phyloP scores from a whole-genome alignment of 768 basidiomycete species.

The Psilocybe tampanensis region DNA sequence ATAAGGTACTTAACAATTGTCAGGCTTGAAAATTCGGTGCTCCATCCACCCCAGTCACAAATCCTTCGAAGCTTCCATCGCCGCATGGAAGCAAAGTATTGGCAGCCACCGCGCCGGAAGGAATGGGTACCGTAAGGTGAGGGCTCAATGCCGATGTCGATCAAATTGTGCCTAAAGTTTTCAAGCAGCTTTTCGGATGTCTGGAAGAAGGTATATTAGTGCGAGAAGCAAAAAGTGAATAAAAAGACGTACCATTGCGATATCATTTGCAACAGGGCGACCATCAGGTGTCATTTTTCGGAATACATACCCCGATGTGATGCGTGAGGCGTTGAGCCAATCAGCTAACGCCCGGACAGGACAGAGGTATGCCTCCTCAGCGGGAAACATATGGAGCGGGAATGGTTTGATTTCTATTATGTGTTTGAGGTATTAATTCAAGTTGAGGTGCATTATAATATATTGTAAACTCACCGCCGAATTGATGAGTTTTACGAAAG shows the following conservation, averaged over 20 bases:
- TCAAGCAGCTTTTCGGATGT: constrained; percentile 38
- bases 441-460: background rate
- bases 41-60: constrained; percentile 53
- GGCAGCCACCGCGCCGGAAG: constrained; percentile 27
- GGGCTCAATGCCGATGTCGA: constrained; percentile 40
- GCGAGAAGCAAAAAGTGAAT: background rate
- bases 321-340: constrained; percentile 26
- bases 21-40: constrained; percentile 36
- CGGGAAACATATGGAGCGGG: constrained; percentile 17
- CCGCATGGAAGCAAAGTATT: constrained; percentile 22
- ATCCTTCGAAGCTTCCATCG: constrained; percentile 38
- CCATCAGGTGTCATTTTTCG: constrained; percentile 30
- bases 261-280: constrained; percentile 19
- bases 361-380: constrained; percentile 32
- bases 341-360: constrained; percentile 33
- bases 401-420: constrained; percentile 19
- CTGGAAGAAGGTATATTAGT: constrained; percentile 20
- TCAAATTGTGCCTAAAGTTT: constrained; percentile 39
- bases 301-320: constrained; percentile 34
- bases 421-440: background rate
- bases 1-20: constrained; percentile 46
- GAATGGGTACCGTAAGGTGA: constrained; percentile 42
- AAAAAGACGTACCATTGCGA: constrained; percentile 6
- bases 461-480: background rate
- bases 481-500: constrained; percentile 3